Evolutionary conservation across 73 alveolate genomes (phyloP), one percentile per base, ranked within the genome.

Genomic region (Blepharisma stoltei): DNA sequence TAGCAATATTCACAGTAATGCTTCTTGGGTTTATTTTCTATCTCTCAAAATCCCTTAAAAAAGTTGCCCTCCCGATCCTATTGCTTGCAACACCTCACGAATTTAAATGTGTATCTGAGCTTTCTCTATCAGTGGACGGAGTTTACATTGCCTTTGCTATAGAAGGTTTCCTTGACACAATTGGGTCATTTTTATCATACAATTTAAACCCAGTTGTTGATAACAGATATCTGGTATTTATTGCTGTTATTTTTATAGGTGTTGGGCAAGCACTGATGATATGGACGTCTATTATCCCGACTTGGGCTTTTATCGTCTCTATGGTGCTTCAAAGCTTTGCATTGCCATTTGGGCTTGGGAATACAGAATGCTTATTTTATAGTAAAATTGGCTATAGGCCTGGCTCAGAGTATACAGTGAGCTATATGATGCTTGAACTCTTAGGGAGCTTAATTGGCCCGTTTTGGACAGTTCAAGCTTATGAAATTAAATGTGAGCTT

Each of bases 291-390:
- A 18, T 14, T 8, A 60, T 60, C 2, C 11, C 48, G 14, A 8
- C 23, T 2, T 14, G 23, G 23, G 18, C 23, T n/a, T 25, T 60
- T 14, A 25, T 38, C 4, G 47, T 25, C 38, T n/a, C 46, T 18
- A 9, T 60, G 18, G 73, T 38, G 14, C 23, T 60, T n/a, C 73
- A 60, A 60, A 25, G 73, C 38, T 60, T 60, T 60, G 14, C 73
- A 8, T 14, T 14, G 37, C 38, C 49, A 14, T 20, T 60, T 14
- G 73, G 73, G 5, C 18, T 60, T n/a, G 45, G 14, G 18, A 18
- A 9, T 9, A 38, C 48, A 25, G 45, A 38, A 9, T 14, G 18
- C 2, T 9, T 60, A 38, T 25, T 60, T 14, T 11, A 18, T 14
- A 25, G 46, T n/a, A 18, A 20, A 14, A 25, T 60, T 1, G 73